A percentile compares a stretch with the other conserved stretches of the same genome.
phyloP scores from a whole-genome alignment of 768 basidiomycete genomes.

The Amanita pallidorosea region DNA sequence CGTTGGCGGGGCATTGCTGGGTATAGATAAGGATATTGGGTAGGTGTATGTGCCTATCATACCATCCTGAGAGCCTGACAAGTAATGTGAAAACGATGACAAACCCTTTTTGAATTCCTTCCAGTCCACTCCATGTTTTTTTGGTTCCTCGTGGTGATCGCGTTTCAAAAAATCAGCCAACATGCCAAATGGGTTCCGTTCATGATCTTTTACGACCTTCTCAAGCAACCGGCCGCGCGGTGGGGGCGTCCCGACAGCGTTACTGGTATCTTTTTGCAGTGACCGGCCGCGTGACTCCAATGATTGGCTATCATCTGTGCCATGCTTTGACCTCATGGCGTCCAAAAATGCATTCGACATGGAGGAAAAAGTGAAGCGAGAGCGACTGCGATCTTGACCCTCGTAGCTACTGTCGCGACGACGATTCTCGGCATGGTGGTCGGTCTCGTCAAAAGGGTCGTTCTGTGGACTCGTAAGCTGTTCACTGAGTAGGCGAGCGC shows the following conservation, averaged over 20 bases:
- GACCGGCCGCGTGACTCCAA: constrained; percentile 10
- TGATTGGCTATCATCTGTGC: constrained; percentile 2
- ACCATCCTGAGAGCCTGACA: neutral
- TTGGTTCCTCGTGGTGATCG: constrained; percentile 20
- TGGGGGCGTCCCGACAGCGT: neutral
- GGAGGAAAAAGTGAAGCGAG: constrained; percentile 43
- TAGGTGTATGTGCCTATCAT: constrained; percentile 78
- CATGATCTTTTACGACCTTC: constrained; percentile 12
- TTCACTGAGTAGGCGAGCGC: constrained; percentile 3
- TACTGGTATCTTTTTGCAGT: constrained; percentile 9
- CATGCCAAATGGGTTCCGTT: constrained; percentile 24
- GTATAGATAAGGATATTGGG: constrained; percentile 86
- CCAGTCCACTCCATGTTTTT: constrained; percentile 49
- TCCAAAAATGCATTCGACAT: constrained; percentile 39
- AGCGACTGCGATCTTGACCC: constrained; percentile 18
- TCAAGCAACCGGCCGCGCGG: constrained; percentile 13
- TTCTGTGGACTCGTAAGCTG: neutral
- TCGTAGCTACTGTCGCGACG: constrained; percentile 12
- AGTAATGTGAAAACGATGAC: constrained; percentile 8
- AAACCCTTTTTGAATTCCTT: constrained; percentile 82
- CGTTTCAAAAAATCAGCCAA: constrained; percentile 28
- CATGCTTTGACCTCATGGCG: constrained; percentile 32
- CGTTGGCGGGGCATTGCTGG: constrained; percentile 68
- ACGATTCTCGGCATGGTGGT: neutral
- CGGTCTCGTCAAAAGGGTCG: neutral